Percentiles rank a stretch among this genome's conserved stretches.
These are phyloP conservation scores for Penicillium arizonense DNA, from an alignment of 495 filamentous ascomycete species.

Conservation along the genomic window DNA sequence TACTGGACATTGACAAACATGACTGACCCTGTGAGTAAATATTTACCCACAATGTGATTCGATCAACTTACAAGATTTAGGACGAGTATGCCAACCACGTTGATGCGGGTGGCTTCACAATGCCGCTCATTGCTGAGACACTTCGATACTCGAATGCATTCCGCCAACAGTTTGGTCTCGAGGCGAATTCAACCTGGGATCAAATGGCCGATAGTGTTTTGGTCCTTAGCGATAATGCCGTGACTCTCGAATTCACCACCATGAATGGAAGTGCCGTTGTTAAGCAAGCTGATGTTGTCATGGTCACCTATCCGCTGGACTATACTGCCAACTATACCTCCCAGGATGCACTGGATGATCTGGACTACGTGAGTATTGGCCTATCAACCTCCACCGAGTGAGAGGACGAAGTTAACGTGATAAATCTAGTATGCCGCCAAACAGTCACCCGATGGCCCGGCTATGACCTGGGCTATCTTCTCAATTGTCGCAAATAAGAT, in stretches of 20 bases:
- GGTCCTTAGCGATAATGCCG: constrained; percentile 53
- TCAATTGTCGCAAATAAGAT: constrained; percentile 58
- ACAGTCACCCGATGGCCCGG: constrained; percentile 60
- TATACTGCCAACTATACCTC: constrained; percentile 54
- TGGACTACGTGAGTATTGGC: constrained; percentile 50
- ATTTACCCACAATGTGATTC: neutral
- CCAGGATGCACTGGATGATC: constrained; percentile 49
- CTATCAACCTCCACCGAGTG: neutral
- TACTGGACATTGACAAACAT: constrained; percentile 60
- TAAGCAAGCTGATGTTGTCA: constrained; percentile 65
- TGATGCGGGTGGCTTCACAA: constrained; percentile 72
- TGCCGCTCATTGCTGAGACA: constrained; percentile 61
- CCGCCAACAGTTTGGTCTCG: constrained; percentile 54
- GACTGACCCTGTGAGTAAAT: constrained; percentile 63
- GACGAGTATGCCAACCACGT: constrained; percentile 74
- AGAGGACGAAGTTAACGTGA: neutral
- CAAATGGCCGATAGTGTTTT: constrained; percentile 54
- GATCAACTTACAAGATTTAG: constrained; percentile 19
- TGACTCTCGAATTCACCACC: constrained; percentile 68
- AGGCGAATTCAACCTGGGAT: constrained; percentile 48
- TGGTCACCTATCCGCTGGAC: constrained; percentile 57
- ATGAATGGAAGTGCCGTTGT: constrained; percentile 64
- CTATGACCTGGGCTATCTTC: constrained; percentile 69
- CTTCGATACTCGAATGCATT: constrained; percentile 55
- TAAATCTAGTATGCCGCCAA: constrained; percentile 54